Base-by-base conservation (phyloP, 2,329 filamentous ascomycete species). In the Venturia asperata region DNA sequence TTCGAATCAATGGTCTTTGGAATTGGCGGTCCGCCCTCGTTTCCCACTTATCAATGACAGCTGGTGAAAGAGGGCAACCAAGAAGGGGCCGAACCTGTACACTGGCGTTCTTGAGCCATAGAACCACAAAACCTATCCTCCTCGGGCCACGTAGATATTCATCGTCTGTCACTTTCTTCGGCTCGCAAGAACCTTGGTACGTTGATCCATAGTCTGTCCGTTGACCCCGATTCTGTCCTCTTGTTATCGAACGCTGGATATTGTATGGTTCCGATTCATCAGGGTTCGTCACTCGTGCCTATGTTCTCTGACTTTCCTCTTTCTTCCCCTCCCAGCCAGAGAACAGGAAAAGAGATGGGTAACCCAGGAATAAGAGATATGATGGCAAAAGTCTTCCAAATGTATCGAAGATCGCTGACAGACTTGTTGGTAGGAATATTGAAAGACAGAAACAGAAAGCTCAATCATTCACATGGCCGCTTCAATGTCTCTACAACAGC, bases 1-100 rank as follows among this genome's bases (percentile, higher is more conserved):
- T 64, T 47, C 27, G 43, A 47, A 64, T 61, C 60, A 61, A 61
- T 45, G 37, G 39, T 61, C 39, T n/a, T n/a, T 61, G 39, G 37
- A n/a, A 58, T 45, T 61, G 60, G 19, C 43, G 60, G 60, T n/a
- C 58, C 58, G 58, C 24, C n/a, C 58, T 61, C 58, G 58, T 56
- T 56, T 58, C 52, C 52, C 52, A 58, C 52, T 37, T 37, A 58
- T 37, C 52, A 27, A 58, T 37, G 30, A 58, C 30, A 58, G 52
- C 52, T 58, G 52, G 27, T 37, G 30, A 37, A 58, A 58, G 52
- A 58, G 52, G 52, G 52, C 52, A 58, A 34, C 52, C 24, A 56
- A 34, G 27, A 56, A 41, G 39, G 11, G 39, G 49, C 24, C 5
- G 52, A 2, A 43, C 34, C 21, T 61, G 60, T 42, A 17, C 15